Evolutionary conservation across 1,284 basidiomycete species (phyloP).

Genomic region (Wallemia hederae): DNA sequence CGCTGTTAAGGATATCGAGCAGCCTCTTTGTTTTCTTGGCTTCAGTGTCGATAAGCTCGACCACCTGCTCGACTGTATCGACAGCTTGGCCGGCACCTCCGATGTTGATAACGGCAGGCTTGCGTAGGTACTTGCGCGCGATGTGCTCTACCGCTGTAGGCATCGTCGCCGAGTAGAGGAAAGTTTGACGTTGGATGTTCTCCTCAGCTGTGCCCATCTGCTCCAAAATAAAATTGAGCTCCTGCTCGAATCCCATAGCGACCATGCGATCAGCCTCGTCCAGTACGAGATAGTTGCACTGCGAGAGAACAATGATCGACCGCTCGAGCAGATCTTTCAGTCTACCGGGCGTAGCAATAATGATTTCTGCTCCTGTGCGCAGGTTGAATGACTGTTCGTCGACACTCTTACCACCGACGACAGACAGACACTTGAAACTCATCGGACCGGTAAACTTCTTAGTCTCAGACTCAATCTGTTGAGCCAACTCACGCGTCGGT

Average conservation of each 20-base stretch:
- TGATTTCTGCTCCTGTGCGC: slow-evolving; percentile 82
- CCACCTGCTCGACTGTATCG: slow-evolving; percentile 83
- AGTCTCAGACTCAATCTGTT: slow-evolving; percentile 83
- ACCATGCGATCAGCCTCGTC: slow-evolving; percentile 99
- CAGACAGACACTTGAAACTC: slow-evolving; percentile 76
- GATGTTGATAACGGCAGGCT: slow-evolving; percentile 83
- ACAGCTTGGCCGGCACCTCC: slow-evolving; percentile 92
- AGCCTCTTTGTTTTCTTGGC: slow-evolving; percentile 75
- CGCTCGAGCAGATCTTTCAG: slow-evolving; percentile 91
- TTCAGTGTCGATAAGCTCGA: slow-evolving; percentile 73
- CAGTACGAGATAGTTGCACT: slow-evolving; percentile 96
- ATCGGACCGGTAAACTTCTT: slow-evolving; percentile 65
- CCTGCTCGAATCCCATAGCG: slow-evolving; percentile 79
- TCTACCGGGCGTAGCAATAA: slow-evolving; percentile 93
- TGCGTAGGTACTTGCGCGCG: slow-evolving; percentile 70
- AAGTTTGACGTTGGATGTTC: slow-evolving; percentile 12
- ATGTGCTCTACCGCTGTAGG: slow-evolving; percentile 79
- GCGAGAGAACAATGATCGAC: slow-evolving; percentile 72
- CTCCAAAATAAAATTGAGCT: slow-evolving; percentile 82
- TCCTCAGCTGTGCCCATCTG: slow-evolving; percentile 25
- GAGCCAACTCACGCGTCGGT: slow-evolving; percentile 86
- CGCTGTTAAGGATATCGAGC: slow-evolving; percentile 66
- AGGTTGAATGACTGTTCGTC: slow-evolving; percentile 93
- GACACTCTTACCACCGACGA: slow-evolving; percentile 79
- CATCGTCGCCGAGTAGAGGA: slow-evolving; percentile 89